A percentile compares a stretch with the other conserved stretches of the same genome.
Conservation (phyloP, 495 filamentous ascomycete genomes). For the Podospora tetraspora region DNA sequence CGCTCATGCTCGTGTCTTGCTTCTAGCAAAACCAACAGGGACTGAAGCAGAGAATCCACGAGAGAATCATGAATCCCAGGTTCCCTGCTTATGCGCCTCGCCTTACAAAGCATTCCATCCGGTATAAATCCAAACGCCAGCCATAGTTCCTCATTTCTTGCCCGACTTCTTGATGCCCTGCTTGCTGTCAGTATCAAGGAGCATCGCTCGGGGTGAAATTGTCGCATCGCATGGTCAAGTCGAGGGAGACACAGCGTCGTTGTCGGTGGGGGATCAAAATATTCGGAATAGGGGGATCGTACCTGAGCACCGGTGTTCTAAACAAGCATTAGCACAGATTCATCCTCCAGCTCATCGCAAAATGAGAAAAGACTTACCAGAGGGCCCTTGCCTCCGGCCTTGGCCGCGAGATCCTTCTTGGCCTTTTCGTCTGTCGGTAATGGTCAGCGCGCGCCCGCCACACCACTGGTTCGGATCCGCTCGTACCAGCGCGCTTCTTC, state of each 20-base stretch:
- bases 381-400: conserved; percentile 54
- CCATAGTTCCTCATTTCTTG: conserved; percentile 59
- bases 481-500: conserved; percentile 67
- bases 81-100: conserved; percentile 6
- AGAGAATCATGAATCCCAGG: conserved; percentile 12
- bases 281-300: conserved; percentile 5
- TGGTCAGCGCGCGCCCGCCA: not conserved
- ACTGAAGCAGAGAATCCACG: not conserved
- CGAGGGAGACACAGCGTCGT: not conserved
- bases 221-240: not conserved
- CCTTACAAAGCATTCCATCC: conserved; percentile 4
- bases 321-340: conserved; percentile 16
- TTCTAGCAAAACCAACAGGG: not conserved
- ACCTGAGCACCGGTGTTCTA: conserved; percentile 63
- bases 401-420: conserved; percentile 65
- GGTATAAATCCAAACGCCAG: conserved; percentile 12
- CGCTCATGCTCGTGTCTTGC: not conserved
- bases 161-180: conserved; percentile 83
- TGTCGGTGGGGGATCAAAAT: not conserved
- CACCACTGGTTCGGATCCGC: not conserved
- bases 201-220: not conserved
- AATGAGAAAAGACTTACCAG: conserved; percentile 23
- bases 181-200: not conserved
- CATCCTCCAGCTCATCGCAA: not conserved
- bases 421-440: conserved; percentile 62